A percentile compares a stretch with the other conserved stretches of the same genome.
Evolutionary conservation across 345 rosid genomes (phyloP).

Genomic region (Dipteronia sinensis): DNA sequence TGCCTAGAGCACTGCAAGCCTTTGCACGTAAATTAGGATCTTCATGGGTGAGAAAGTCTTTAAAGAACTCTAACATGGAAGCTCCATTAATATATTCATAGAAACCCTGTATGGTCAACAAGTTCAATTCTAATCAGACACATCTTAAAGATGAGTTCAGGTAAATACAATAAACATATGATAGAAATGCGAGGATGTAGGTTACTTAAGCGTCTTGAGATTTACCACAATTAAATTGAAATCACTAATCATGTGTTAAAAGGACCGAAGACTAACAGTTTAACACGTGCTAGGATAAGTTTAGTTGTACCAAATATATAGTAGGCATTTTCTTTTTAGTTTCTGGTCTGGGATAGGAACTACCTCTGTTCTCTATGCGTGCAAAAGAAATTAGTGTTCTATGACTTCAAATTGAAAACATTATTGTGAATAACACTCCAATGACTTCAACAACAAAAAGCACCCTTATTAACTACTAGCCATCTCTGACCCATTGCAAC

Average conservation of each 20-base stretch:
- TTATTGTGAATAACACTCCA: background rate
- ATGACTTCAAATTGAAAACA: background rate
- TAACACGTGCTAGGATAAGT: background rate
- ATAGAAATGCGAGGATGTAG: background rate
- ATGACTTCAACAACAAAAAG: background rate
- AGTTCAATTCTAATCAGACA: slow-evolving; percentile 22
- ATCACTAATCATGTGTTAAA: background rate
- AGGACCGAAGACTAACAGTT: background rate
- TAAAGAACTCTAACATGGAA: slow-evolving; percentile 62
- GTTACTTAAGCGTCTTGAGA: background rate
- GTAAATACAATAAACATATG: background rate
- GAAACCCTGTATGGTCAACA: slow-evolving; percentile 64
- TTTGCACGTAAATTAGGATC: slow-evolving; percentile 92
- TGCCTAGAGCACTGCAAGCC: slow-evolving; percentile 94
- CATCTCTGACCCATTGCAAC: background rate
- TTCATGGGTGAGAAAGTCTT: slow-evolving; percentile 66
- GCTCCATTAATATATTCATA: slow-evolving; percentile 84
- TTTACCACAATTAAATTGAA: background rate
- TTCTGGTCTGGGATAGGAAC: background rate
- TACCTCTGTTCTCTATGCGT: background rate
- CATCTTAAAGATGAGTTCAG: slow-evolving; percentile 5
- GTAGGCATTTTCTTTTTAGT: background rate
- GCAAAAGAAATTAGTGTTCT: background rate
- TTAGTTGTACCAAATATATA: background rate
- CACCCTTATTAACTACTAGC: background rate